Percentiles rank a stretch among this genome's conserved stretches.
These are phyloP conservation scores for Crithidia mellificae DNA, from an alignment of 208 protist species.

Conservation along the genomic window DNA sequence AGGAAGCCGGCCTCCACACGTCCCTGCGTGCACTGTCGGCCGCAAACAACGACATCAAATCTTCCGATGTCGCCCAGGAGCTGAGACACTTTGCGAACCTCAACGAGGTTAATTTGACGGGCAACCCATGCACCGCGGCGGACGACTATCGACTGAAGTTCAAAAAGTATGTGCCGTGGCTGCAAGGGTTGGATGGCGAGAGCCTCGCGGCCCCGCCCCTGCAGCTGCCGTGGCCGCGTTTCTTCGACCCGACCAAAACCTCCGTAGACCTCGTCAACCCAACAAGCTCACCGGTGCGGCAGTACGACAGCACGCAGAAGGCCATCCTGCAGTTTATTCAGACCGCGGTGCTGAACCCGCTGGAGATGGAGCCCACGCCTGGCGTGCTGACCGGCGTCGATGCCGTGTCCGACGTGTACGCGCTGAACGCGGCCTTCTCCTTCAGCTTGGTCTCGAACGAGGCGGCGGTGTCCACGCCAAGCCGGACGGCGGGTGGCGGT, in stretches of 20 bases:
- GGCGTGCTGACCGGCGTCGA: conserved; percentile 56
- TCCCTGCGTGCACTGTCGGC: conserved; percentile 67
- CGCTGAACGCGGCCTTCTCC: conserved; percentile 56
- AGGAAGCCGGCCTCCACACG: conserved; percentile 63
- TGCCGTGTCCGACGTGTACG: conserved; percentile 77
- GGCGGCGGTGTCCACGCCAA: conserved; percentile 59
- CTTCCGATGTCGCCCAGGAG: conserved; percentile 42
- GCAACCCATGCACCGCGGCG: conserved; percentile 63
- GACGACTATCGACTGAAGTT: conserved; percentile 57
- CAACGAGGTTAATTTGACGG: conserved; percentile 60
- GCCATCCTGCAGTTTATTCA: conserved; percentile 78
- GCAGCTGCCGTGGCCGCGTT: conserved; percentile 73
- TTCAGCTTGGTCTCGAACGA: conserved; percentile 68
- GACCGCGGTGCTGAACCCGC: conserved; percentile 48
- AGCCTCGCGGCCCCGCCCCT: conserved; percentile 58
- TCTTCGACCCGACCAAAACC: conserved; percentile 32
- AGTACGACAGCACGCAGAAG: conserved; percentile 43
- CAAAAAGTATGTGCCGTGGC: conserved; percentile 66
- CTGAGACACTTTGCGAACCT: conserved; percentile 69
- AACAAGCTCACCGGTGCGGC: not conserved
- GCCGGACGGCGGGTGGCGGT: conserved; percentile 33
- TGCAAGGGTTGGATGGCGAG: conserved; percentile 66
- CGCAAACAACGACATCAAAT: conserved; percentile 60
- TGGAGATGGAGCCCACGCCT: conserved; percentile 40
- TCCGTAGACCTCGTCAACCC: conserved; percentile 27